These are phyloP conservation scores for Rhizomucor miehei DNA, from an alignment of 371 early-diverging fungal genomes.

Conservation along the genomic window DNA sequence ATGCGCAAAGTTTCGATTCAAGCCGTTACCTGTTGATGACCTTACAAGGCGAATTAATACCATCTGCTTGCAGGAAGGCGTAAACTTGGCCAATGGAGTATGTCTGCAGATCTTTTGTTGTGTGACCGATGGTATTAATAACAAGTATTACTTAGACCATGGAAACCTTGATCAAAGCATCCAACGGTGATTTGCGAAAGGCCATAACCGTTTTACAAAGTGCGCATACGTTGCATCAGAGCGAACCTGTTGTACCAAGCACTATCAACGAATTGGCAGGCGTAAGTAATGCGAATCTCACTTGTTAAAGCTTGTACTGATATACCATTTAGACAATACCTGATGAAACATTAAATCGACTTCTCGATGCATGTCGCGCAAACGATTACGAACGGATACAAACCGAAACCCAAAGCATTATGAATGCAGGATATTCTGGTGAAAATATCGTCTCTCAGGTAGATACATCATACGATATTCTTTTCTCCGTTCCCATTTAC, in stretches of 20 bases:
- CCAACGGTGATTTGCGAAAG: constrained; percentile 91
- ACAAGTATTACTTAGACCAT: constrained; percentile 51
- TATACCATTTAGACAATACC: constrained; percentile 52
- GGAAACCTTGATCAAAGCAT: constrained; percentile 67
- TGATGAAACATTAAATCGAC: constrained; percentile 46
- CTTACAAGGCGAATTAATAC: constrained; percentile 54
- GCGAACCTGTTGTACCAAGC: constrained; percentile 44
- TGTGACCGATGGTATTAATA: no score
- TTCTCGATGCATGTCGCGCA: constrained; percentile 53
- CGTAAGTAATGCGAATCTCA: constrained; percentile 28
- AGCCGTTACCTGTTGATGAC: constrained; percentile 65
- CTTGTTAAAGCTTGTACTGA: not conserved
- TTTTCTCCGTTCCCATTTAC: no score
- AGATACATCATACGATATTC: no score
- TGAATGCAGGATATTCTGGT: constrained; percentile 76
- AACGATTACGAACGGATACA: constrained; percentile 42
- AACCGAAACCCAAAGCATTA: constrained; percentile 45
- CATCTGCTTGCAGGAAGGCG: constrained; percentile 70
- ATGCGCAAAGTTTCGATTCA: constrained; percentile 96
- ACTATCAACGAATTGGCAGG: constrained; percentile 85
- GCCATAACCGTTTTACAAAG: constrained; percentile 93
- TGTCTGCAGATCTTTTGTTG: no score
- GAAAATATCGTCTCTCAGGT: constrained; percentile 70
- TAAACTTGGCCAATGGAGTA: constrained; percentile 51
- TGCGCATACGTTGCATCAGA: constrained; percentile 63